phyloP scores from a whole-genome alignment of 257 asterid species.

The Fraxinus quadrangulata region DNA sequence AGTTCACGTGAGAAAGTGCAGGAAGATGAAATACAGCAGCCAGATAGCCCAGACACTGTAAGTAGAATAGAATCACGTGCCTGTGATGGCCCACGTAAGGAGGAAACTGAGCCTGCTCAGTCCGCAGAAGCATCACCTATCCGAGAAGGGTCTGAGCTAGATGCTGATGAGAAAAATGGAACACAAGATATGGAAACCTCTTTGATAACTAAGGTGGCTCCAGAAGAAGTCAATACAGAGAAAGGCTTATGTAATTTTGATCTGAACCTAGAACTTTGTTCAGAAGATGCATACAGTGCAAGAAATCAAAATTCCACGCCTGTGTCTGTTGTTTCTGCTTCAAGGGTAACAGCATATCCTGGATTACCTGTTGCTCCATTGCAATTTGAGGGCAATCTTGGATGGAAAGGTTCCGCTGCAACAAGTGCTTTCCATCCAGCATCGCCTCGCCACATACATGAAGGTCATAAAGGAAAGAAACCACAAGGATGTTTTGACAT shows the following conservation, averaged over 20 bases:
- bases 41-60: conserved; percentile 50
- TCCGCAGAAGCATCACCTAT: conserved; percentile 47
- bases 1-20: conserved; percentile 61
- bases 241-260: conserved; percentile 58
- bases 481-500: conserved; percentile 47
- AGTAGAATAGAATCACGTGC: conserved; percentile 36
- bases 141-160: conserved; percentile 44
- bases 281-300: conserved; percentile 50
- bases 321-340: conserved; percentile 69
- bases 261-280: conserved; percentile 59
- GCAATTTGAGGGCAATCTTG: conserved; percentile 75
- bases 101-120: conserved; percentile 29
- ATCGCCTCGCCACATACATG: conserved; percentile 54
- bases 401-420: conserved; percentile 84
- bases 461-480: conserved; percentile 48
- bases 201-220: conserved; percentile 56
- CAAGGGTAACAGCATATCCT: conserved; percentile 63
- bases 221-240: conserved; percentile 43
- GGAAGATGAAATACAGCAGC: conserved; percentile 35
- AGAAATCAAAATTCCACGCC: conserved; percentile 44
- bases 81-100: conserved; percentile 46
- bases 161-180: conserved; percentile 45
- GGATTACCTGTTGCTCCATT: conserved; percentile 60
- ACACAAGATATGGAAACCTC: conserved; percentile 50
- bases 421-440: conserved; percentile 82